Percentiles rank a stretch among this genome's conserved stretches.
phyloP scores from a whole-genome alignment of 768 basidiomycete genomes.

The Boletus reticuloceps region DNA sequence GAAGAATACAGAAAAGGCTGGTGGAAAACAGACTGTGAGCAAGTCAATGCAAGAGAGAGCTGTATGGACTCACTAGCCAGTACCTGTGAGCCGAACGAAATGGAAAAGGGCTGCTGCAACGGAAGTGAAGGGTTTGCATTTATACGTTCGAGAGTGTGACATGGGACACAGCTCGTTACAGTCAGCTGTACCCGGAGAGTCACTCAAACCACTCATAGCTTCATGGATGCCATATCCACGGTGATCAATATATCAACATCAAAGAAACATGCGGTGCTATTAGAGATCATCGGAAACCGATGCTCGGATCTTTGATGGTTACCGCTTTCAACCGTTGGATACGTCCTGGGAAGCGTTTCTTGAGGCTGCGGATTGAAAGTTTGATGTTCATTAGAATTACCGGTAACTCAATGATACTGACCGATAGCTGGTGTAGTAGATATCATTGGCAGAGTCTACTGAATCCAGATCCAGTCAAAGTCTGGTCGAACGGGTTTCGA shows the following conservation, averaged over 20 bases:
- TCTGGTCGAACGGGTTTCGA: too few species aligned
- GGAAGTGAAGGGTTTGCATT: background rate
- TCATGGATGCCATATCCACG: too few species aligned
- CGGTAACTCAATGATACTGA: too few species aligned
- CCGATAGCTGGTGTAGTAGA: too few species aligned
- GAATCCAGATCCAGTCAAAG: too few species aligned
- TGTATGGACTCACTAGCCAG: slow-evolving; percentile 19
- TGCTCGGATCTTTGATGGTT: too few species aligned
- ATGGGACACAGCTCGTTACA: background rate
- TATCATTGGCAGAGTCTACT: too few species aligned
- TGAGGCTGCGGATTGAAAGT: too few species aligned
- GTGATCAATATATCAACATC: background rate
- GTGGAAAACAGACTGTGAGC: background rate
- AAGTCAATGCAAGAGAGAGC: background rate
- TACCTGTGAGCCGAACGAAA: slow-evolving; percentile 20
- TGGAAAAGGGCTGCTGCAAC: slow-evolving; percentile 8
- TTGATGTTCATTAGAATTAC: too few species aligned
- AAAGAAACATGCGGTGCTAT: background rate
- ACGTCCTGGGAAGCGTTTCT: too few species aligned
- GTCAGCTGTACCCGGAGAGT: background rate
- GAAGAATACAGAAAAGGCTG: slow-evolving; percentile 16
- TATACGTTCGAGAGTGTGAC: background rate
- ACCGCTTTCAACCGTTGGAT: too few species aligned
- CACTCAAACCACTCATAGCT: background rate
- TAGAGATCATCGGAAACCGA: too few species aligned